These are phyloP conservation scores for Striga asiatica DNA, from an alignment of 257 asterid species.

Conservation along the genomic window DNA sequence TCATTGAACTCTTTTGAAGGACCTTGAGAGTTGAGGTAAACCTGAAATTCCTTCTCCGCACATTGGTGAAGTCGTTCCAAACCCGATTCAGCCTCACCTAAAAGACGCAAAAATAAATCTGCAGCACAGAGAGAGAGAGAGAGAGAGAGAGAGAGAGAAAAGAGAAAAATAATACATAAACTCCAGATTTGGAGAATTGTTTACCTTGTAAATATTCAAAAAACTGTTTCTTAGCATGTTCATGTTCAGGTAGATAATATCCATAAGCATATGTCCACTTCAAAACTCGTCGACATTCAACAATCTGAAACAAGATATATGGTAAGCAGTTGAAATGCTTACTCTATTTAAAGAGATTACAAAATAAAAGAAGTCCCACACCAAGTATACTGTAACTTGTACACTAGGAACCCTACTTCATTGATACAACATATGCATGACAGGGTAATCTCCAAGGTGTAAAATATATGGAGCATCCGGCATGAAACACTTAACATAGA, in stretches of 20 bases:
- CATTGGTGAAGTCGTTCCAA: slow-evolving; percentile 96
- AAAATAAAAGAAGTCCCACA: not conserved
- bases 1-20: slow-evolving; percentile 73
- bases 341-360: slow-evolving; percentile 1
- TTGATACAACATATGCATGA: too few species aligned
- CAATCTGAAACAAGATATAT: slow-evolving; percentile 49
- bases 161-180: too few species aligned
- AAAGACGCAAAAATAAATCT: slow-evolving; percentile 14
- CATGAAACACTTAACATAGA: too few species aligned
- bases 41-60: slow-evolving; percentile 87
- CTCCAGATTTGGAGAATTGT: slow-evolving; percentile 7
- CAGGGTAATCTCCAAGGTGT: too few species aligned
- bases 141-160: not conserved
- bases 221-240: slow-evolving; percentile 70
- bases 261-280: slow-evolving; percentile 98
- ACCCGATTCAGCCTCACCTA: slow-evolving; percentile 97
- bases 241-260: slow-evolving; percentile 69
- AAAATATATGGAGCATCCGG: too few species aligned
- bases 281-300: slow-evolving; percentile 91
- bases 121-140: slow-evolving; percentile 2
- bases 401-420: too few species aligned
- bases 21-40: slow-evolving; percentile 59
- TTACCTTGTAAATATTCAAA: slow-evolving; percentile 92
- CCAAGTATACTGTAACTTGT: too few species aligned
- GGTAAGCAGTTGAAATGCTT: slow-evolving; percentile 7